Evolutionary conservation across 78 protist species (phyloP).

Genomic region (Polysphondylium violaceum): DNA sequence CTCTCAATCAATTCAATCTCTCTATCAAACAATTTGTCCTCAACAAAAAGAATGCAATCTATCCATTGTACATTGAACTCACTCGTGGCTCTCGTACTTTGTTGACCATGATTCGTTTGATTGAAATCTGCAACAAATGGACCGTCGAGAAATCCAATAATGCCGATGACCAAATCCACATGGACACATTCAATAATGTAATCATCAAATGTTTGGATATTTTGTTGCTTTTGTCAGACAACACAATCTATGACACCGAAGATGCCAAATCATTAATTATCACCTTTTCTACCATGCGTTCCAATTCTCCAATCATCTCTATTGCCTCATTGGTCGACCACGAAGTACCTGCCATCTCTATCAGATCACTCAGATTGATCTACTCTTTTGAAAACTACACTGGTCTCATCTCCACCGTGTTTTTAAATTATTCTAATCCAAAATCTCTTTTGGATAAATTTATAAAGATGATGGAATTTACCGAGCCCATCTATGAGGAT

Average conservation of each 20-base stretch:
- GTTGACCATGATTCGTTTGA: slow-evolving; percentile 16
- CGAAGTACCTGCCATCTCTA: slow-evolving; percentile 8
- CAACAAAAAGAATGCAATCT: slow-evolving; percentile 48
- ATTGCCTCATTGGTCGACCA: slow-evolving; percentile 57
- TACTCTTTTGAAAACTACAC: slow-evolving; percentile 48
- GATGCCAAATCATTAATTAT: slow-evolving; percentile 24
- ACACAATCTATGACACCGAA: slow-evolving; percentile 1
- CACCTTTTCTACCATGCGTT: neutral
- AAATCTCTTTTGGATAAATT: slow-evolving; percentile 17
- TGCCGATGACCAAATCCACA: slow-evolving; percentile 2
- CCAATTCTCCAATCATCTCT: slow-evolving; percentile 26
- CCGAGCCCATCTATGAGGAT: slow-evolving; percentile 11
- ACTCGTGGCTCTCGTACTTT: neutral
- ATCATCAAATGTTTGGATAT: slow-evolving; percentile 41
- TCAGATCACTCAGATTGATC: slow-evolving; percentile 38
- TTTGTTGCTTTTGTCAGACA: slow-evolving; percentile 36
- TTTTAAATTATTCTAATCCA: neutral
- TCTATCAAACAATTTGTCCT: slow-evolving; percentile 1
- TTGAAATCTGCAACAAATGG: slow-evolving; percentile 13
- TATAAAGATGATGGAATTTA: slow-evolving; percentile 36
- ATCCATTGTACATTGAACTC: slow-evolving; percentile 39
- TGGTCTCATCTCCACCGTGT: slow-evolving; percentile 21
- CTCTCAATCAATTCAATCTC: slow-evolving; percentile 34
- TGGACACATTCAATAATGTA: neutral
- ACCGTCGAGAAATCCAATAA: neutral